These are phyloP conservation scores for Solanum lignicaule DNA, from an alignment of 257 asterid species.

Conservation along the genomic window DNA sequence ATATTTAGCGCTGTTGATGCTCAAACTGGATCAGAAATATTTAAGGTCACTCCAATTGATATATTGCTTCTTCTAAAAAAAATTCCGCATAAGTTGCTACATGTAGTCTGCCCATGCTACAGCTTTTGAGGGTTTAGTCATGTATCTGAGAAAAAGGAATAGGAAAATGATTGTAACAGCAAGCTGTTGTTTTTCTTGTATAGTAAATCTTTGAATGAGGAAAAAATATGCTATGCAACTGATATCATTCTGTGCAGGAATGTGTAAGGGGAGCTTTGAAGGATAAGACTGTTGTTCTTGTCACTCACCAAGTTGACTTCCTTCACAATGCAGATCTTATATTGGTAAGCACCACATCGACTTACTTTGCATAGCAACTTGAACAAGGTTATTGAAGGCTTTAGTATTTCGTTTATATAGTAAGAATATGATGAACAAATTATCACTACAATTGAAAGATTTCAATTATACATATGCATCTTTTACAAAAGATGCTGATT, in stretches of 20 bases:
- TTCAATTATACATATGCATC: background rate
- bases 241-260: slow-evolving; percentile 32
- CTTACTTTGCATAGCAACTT: background rate
- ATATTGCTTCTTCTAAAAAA: background rate
- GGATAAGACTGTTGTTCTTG: slow-evolving; percentile 53
- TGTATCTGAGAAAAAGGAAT: background rate
- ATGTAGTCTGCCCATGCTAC: background rate
- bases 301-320: slow-evolving; percentile 76
- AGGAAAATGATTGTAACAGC: background rate
- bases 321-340: slow-evolving; percentile 60
- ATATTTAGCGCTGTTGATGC: slow-evolving; percentile 92
- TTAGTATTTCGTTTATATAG: background rate
- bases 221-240: background rate
- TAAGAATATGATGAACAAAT: background rate
- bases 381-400: background rate
- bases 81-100: background rate
- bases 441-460: background rate
- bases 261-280: slow-evolving; percentile 50
- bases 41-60: slow-evolving; percentile 34
- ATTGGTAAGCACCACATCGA: slow-evolving; percentile 22
- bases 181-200: background rate
- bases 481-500: background rate
- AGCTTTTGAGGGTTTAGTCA: background rate
- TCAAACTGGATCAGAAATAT: slow-evolving; percentile 74
- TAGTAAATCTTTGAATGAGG: background rate